Evolutionary conservation across 1,139 yeast species (phyloP).

Genomic region (Yamadazyma taylorii): DNA sequence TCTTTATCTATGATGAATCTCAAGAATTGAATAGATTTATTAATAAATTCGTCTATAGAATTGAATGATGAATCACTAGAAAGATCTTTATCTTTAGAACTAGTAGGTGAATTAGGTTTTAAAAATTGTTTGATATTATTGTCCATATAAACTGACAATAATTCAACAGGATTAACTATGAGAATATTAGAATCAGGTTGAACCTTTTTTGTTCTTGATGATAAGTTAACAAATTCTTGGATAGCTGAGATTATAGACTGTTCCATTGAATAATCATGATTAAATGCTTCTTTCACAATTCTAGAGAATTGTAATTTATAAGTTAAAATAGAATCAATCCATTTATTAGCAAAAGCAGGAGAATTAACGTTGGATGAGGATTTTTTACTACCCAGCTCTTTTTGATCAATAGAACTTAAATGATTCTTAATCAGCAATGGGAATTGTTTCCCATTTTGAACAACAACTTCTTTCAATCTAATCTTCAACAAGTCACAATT

Average conservation of each 20-base stretch:
- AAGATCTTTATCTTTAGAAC: slow-evolving; percentile 19
- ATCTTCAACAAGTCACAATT: slow-evolving; percentile 50
- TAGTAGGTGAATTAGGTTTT: slow-evolving; percentile 30
- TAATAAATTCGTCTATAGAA: slow-evolving; percentile 53
- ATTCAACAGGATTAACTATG: slow-evolving; percentile 62
- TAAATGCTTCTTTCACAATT: slow-evolving; percentile 50
- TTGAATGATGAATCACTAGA: slow-evolving; percentile 23
- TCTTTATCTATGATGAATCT: slow-evolving; percentile 80
- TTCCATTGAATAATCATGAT: slow-evolving; percentile 48
- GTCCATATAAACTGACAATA: slow-evolving; percentile 74
- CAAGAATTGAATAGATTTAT: slow-evolving; percentile 60
- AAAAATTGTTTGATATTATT: slow-evolving; percentile 59
- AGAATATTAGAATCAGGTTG: slow-evolving; percentile 24
- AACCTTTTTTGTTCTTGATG: slow-evolving; percentile 5
- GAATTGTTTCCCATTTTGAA: slow-evolving; percentile 35
- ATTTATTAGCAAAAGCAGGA: slow-evolving; percentile 55
- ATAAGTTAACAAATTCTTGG: slow-evolving; percentile 56
- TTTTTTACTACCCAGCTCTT: slow-evolving; percentile 24
- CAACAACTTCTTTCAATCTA: slow-evolving; percentile 50
- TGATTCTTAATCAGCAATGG: slow-evolving; percentile 29
- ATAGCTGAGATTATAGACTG: slow-evolving; percentile 63
- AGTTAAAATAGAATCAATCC: slow-evolving; percentile 64
- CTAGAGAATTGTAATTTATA: slow-evolving; percentile 53
- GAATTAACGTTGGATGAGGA: slow-evolving; percentile 17
- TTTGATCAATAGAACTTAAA: slow-evolving; percentile 16